Evolutionary conservation across 768 basidiomycete genomes (phyloP).

Genomic region (Heimioporus sp.): DNA sequence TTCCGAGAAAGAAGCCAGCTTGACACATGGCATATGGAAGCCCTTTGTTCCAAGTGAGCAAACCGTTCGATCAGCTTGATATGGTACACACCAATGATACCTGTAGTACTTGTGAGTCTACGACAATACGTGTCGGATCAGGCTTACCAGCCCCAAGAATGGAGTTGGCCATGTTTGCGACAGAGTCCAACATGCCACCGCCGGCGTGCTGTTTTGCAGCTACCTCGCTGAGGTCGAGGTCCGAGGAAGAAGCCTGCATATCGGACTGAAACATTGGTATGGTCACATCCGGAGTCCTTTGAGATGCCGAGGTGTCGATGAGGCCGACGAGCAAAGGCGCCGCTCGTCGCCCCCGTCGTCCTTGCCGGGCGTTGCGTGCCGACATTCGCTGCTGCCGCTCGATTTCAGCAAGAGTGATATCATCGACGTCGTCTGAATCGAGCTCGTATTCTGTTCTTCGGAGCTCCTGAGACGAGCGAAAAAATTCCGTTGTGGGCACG

Average conservation of each 20-base stretch:
- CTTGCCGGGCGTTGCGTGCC: slow-evolving; percentile 23
- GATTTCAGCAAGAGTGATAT: slow-evolving; percentile 34
- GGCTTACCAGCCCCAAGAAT: slow-evolving; percentile 86
- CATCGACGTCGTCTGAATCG: slow-evolving; percentile 80
- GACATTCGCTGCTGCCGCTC: slow-evolving; percentile 26
- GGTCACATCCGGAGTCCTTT: slow-evolving; percentile 56
- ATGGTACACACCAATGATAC: slow-evolving; percentile 63
- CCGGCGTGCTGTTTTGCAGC: slow-evolving; percentile 64
- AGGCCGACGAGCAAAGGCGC: slow-evolving; percentile 82
- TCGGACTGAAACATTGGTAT: slow-evolving; percentile 43
- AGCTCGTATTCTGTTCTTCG: slow-evolving; percentile 68
- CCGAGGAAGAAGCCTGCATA: slow-evolving; percentile 26
- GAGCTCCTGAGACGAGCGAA: slow-evolving; percentile 9
- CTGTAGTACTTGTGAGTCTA: slow-evolving; percentile 34
- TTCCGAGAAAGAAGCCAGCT: slow-evolving; percentile 89
- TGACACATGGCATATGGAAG: slow-evolving; percentile 92
- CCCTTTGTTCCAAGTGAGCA: slow-evolving; percentile 43
- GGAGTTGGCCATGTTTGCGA: slow-evolving; percentile 95
- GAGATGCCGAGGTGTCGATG: slow-evolving; percentile 58
- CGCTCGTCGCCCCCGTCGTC: slow-evolving; percentile 47
- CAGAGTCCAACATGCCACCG: slow-evolving; percentile 74
- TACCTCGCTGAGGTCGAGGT: slow-evolving; percentile 64
- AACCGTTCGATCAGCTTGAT: background rate
- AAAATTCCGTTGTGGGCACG: slow-evolving; percentile 34
- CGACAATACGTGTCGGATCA: slow-evolving; percentile 1